Percentiles rank a stretch among this genome's conserved stretches.
Evolutionary conservation across 768 basidiomycete genomes (phyloP).

Genomic region (Thelephora aurantiotincta): DNA sequence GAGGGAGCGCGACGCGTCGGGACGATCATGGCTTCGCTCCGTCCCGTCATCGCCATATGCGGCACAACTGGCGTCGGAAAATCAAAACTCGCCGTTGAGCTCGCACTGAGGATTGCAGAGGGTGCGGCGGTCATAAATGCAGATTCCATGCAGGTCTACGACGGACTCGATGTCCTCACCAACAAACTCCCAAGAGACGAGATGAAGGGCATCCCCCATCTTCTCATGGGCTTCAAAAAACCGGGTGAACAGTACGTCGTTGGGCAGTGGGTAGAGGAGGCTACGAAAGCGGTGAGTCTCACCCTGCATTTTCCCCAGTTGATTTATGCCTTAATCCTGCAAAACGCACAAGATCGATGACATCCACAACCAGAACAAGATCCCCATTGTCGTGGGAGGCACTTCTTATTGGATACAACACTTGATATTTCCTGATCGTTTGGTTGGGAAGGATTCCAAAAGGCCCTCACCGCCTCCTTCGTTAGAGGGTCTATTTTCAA

Average conservation of each 20-base stretch:
- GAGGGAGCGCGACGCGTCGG: background rate
- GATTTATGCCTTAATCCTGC: background rate
- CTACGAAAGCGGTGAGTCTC: constrained; percentile 52
- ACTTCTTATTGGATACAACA: constrained; percentile 98
- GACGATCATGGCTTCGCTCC: constrained; percentile 24
- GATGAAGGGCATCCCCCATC: constrained; percentile 71
- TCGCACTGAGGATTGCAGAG: constrained; percentile 49
- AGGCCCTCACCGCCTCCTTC: background rate
- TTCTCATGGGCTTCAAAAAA: constrained; percentile 76
- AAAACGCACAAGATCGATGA: constrained; percentile 52
- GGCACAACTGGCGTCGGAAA: constrained; percentile 97
- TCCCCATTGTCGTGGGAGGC: constrained; percentile 90
- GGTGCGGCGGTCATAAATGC: constrained; percentile 76
- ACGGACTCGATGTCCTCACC: constrained; percentile 83
- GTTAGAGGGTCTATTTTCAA: constrained; percentile 17
- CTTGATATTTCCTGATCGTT: constrained; percentile 74
- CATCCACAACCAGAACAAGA: constrained; percentile 40
- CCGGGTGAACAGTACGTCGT: constrained; percentile 83
- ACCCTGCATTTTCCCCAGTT: background rate
- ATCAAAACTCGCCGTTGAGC: constrained; percentile 79
- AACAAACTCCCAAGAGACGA: constrained; percentile 81
- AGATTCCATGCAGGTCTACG: constrained; percentile 95
- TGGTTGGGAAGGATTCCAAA: constrained; percentile 19
- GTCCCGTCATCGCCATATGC: constrained; percentile 69
- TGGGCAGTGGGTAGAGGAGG: constrained; percentile 79